Conservation (phyloP, 257 asterid genomes). For the Przewalskia tangutica region DNA sequence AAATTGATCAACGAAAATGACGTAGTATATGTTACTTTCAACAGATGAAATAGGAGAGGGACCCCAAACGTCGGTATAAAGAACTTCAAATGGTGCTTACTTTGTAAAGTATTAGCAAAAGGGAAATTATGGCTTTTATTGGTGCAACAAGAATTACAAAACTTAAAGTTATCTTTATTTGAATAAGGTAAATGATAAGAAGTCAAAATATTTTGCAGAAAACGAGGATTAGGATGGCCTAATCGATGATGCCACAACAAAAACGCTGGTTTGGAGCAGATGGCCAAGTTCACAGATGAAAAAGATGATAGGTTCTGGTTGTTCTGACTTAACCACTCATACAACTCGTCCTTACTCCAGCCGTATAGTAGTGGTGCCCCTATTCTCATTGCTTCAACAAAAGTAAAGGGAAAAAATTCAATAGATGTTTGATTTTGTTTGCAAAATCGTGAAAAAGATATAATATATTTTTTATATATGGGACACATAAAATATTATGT, state of each 20-base stretch:
- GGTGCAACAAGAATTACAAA: background rate
- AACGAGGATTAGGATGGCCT: background rate
- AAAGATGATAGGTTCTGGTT: background rate
- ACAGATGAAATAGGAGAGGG: background rate
- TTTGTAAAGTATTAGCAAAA: background rate
- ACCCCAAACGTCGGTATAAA: background rate
- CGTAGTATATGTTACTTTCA: background rate
- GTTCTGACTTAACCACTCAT: background rate
- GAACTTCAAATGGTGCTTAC: background rate
- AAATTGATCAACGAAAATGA: background rate
- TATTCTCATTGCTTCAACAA: background rate
- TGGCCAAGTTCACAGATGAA: background rate
- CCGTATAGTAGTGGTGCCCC: background rate
- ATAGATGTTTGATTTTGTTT: background rate
- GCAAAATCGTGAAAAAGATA: background rate
- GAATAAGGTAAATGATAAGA: background rate
- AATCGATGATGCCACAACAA: background rate
- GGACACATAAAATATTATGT: background rate
- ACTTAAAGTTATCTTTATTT: background rate
- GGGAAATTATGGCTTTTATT: background rate
- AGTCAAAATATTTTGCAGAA: background rate
- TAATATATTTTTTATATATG: background rate
- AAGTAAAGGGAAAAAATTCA: background rate
- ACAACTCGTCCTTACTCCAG: background rate
- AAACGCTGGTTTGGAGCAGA: background rate